A percentile compares a stretch with the other conserved stretches of the same genome.
These are phyloP conservation scores for Exophiala sp. DNA, from an alignment of 2,329 filamentous ascomycete species.

Conservation along the genomic window DNA sequence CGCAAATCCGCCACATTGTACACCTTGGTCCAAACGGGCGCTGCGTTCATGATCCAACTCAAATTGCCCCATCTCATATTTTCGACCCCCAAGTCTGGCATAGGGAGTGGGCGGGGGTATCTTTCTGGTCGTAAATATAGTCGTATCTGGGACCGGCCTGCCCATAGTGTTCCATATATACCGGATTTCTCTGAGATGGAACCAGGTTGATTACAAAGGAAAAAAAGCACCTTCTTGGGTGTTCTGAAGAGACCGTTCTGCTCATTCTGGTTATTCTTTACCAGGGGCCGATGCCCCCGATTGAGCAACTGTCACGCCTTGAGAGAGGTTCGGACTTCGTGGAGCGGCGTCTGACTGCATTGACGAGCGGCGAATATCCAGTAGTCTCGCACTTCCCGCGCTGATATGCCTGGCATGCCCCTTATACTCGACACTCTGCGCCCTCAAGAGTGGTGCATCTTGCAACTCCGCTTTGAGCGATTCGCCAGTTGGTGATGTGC, in stretches of 20 bases:
- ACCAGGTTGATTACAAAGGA: constrained; percentile 9
- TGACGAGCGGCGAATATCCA: constrained; percentile 59
- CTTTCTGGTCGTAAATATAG: constrained; percentile 18
- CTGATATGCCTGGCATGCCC: constrained; percentile 66
- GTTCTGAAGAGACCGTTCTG: background rate
- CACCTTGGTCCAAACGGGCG: constrained; percentile 1
- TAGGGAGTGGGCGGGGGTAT: constrained; percentile 20
- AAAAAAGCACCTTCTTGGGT: constrained; percentile 8
- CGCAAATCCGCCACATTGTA: constrained; percentile 16
- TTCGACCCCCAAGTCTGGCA: constrained; percentile 3
- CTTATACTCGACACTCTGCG: constrained; percentile 64
- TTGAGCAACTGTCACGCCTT: constrained; percentile 8
- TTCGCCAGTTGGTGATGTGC: constrained; percentile 28
- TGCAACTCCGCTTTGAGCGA: constrained; percentile 15
- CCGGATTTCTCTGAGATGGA: background rate
- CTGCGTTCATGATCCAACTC: constrained; percentile 3
- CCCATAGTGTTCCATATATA: constrained; percentile 2
- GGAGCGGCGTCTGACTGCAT: constrained; percentile 41
- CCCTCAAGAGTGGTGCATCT: constrained; percentile 41
- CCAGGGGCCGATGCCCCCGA: constrained; percentile 4
- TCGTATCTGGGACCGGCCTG: constrained; percentile 2
- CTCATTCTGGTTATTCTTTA: constrained; percentile 3
- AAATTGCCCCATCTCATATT: background rate
- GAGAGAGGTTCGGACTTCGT: constrained; percentile 14
- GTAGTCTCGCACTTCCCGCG: constrained; percentile 67